Base-by-base conservation (phyloP, 106 monocot genomes). In the Agapanthus africanus region DNA sequence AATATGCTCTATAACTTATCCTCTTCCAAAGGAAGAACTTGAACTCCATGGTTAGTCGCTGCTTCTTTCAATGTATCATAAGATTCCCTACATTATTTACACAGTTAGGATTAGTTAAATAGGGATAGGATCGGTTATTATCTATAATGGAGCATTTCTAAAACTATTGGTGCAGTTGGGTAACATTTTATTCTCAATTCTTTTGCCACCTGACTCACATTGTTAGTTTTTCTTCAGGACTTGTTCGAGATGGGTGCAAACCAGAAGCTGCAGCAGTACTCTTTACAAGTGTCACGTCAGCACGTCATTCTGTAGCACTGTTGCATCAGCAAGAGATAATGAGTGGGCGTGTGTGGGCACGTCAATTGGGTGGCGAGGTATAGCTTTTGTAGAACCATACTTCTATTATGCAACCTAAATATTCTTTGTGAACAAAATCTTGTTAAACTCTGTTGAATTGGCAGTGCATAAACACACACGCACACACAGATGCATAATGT, bases 301-400 rank as follows among this genome's bases (percentile, higher is more conserved):
- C 95, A 44, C 65, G 80, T 38, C 74, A 72, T 70, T 72, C 73
- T 70, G 91, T 95, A 50, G 41, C 64, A 56, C 74, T 77, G 64
- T 75, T 95, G 33, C 95, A 95, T 71, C 83, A 82, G 31, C 80
- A 88, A 78, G 83, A 81, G 68, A 81, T 95, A 76, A 88, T 79
- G 44, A 83, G 82, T 54, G 81, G 63, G 37, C 30, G 41, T 74
- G 77, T 91, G 62, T 95, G 95, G 95, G 91, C 95, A 41, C 95
- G 95, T 0, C 91, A 95, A 66, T 69, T 95, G 65, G 95, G 95
- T 79, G 95, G 95, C 19, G 95, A 95, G 91, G 95, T 95, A 78
- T 44, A 9, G 28, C 56, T 76, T 50, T 42, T 28, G 3, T 28
- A 41, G 27, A 66, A 3, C 28, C 31, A 37, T 71, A 23, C 27